These are phyloP conservation scores for Ophiocordyceps sinensis DNA, from an alignment of 2,329 filamentous ascomycete genomes.

Conservation along the genomic window DNA sequence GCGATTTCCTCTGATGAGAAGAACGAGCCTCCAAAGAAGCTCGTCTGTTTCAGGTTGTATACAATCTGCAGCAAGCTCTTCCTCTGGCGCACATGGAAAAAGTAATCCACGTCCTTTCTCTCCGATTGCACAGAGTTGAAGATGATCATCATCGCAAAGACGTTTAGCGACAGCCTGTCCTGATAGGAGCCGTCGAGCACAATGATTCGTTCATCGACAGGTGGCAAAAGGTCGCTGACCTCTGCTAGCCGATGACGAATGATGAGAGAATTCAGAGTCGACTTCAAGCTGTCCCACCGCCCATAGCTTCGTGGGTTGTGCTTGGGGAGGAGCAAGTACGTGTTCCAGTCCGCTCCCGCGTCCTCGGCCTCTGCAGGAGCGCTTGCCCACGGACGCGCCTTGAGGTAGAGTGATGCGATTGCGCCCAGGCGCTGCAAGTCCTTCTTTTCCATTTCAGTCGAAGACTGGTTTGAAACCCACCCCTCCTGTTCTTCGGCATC, in stretches of 20 bases:
- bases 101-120: slow-evolving; percentile 68
- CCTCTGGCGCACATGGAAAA: slow-evolving; percentile 66
- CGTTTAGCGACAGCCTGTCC: slow-evolving; percentile 68
- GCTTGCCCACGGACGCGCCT: slow-evolving; percentile 67
- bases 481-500: not conserved
- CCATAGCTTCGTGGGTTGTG: slow-evolving; percentile 37
- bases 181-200: slow-evolving; percentile 70
- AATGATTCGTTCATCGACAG: slow-evolving; percentile 56
- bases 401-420: slow-evolving; percentile 57
- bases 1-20: slow-evolving; percentile 49
- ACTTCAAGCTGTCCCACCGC: slow-evolving; percentile 46
- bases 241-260: slow-evolving; percentile 66
- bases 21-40: slow-evolving; percentile 73
- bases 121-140: slow-evolving; percentile 85
- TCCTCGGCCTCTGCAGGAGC: slow-evolving; percentile 36
- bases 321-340: slow-evolving; percentile 51
- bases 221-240: slow-evolving; percentile 54
- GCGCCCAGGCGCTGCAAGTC: slow-evolving; percentile 53
- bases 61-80: slow-evolving; percentile 55
- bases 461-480: slow-evolving; percentile 17
- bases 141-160: slow-evolving; percentile 73
- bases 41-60: slow-evolving; percentile 65
- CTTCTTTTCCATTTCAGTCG: slow-evolving; percentile 35
- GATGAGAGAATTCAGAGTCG: slow-evolving; percentile 64
- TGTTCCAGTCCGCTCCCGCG: slow-evolving; percentile 51